Percentiles rank a stretch among this genome's conserved stretches.
Conservation (phyloP, 2,329 filamentous ascomycete genomes). For the Penicillium palitans region DNA sequence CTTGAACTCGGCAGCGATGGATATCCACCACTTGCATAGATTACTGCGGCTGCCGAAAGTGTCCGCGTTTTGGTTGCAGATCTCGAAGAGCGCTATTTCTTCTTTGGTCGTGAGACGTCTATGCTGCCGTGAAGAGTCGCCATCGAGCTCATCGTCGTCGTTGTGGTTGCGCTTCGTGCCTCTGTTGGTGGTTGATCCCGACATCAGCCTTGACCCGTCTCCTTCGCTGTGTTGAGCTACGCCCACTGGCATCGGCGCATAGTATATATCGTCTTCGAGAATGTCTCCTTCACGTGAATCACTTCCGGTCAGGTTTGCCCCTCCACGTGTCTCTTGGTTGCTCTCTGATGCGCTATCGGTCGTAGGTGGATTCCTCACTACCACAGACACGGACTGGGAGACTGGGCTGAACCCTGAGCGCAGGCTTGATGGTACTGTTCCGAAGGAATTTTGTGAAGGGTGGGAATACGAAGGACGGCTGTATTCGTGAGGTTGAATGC, state of each 20-base stretch:
- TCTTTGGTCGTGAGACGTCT: conserved; percentile 43
- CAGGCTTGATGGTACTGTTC: not conserved
- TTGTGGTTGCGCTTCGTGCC: conserved; percentile 19
- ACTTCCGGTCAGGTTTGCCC: conserved; percentile 13
- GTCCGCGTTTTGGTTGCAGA: conserved; percentile 40
- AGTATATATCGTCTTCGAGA: conserved; percentile 16
- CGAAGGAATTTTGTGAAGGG: not conserved
- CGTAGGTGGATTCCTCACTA: conserved; percentile 13
- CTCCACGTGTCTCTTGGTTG: conserved; percentile 19
- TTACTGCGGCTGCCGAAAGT: conserved; percentile 44
- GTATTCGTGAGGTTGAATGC: conserved; percentile 12
- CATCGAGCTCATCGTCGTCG: conserved; percentile 9
- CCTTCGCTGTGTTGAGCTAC: conserved; percentile 1
- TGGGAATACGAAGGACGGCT: conserved; percentile 4
- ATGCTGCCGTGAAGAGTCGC: conserved; percentile 33
- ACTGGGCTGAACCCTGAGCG: conserved; percentile 3
- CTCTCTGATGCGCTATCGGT: conserved; percentile 12
- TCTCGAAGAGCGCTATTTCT: conserved; percentile 43
- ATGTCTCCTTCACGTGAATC: conserved; percentile 11
- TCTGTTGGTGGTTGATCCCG: conserved; percentile 3
- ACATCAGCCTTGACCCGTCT: conserved; percentile 7
- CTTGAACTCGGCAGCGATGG: conserved; percentile 41
- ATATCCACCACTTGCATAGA: conserved; percentile 46
- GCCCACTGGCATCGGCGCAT: conserved; percentile 17
- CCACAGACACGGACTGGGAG: conserved; percentile 15